Conservation (phyloP, 169 alveolate genomes). For the Plasmodium gonderi region DNA sequence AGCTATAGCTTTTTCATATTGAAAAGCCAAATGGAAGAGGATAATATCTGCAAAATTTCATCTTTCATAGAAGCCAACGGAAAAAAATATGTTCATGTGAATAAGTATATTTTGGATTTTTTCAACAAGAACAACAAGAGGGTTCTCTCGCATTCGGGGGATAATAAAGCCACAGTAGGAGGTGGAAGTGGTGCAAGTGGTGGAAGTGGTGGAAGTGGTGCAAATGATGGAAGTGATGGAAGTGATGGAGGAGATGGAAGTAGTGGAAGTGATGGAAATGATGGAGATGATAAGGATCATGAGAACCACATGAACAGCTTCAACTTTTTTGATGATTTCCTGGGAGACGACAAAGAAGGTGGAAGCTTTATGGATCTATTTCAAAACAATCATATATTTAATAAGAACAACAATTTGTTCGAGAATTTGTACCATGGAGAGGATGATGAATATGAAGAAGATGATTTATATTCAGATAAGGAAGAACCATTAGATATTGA, state of each 20-base stretch:
- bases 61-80: constrained; percentile 65
- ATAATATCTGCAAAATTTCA: constrained; percentile 45
- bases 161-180: not conserved
- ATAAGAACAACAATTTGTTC: constrained; percentile 27
- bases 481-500: constrained; percentile 32
- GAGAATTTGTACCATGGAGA: constrained; percentile 27
- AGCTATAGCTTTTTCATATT: constrained; percentile 47
- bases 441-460: constrained; percentile 49
- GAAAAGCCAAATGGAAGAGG: constrained; percentile 55
- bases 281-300: not conserved
- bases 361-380: constrained; percentile 42
- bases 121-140: constrained; percentile 52
- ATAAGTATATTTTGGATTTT: constrained; percentile 31
- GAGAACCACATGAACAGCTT: constrained; percentile 21
- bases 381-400: constrained; percentile 28
- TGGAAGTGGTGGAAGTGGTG: not conserved
- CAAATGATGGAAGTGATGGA: not conserved
- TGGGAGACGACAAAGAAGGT: constrained; percentile 40
- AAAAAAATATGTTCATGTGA: constrained; percentile 49
- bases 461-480: not conserved
- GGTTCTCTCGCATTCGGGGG: constrained; percentile 22
- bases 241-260: not conserved
- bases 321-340: constrained; percentile 34
- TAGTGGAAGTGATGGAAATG: not conserved
- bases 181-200: not conserved